Percentiles rank a stretch among this genome's conserved stretches.
These are phyloP conservation scores for Apiotrichum gracile DNA, from an alignment of 1,284 basidiomycete genomes.

Conservation along the genomic window DNA sequence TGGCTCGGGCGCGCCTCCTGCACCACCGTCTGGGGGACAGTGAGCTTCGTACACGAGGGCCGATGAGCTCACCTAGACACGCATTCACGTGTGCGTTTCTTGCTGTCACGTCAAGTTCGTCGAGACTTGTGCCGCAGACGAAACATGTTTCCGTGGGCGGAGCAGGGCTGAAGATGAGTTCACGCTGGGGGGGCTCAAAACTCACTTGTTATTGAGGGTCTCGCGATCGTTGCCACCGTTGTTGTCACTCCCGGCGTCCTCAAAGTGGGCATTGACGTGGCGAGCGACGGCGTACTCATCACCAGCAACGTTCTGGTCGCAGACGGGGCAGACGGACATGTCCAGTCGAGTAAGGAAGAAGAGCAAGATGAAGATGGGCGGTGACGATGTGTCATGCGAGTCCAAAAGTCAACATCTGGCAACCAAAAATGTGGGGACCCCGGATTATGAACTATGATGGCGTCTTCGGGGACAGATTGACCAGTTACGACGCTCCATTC, in stretches of 20 bases:
- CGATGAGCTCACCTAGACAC: slow-evolving; percentile 22
- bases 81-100: slow-evolving; percentile 23
- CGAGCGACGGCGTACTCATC: slow-evolving; percentile 25
- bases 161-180: background rate
- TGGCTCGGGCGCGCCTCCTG: background rate
- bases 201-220: background rate
- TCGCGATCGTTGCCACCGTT: background rate
- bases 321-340: slow-evolving; percentile 31
- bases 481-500: background rate
- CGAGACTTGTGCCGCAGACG: slow-evolving; percentile 25
- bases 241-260: background rate
- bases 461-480: background rate
- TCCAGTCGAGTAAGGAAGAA: background rate
- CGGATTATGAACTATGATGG: too few relatives aligned
- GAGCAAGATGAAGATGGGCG: background rate
- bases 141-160: slow-evolving; percentile 17
- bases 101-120: slow-evolving; percentile 7
- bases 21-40: slow-evolving; percentile 11
- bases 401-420: too few relatives aligned
- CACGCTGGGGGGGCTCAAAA: too few relatives aligned
- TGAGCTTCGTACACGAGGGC: background rate
- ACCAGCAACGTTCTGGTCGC: slow-evolving; percentile 19
- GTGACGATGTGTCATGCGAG: background rate
- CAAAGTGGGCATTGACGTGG: slow-evolving; percentile 38
- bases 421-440: background rate